phyloP scores from a whole-genome alignment of 2,329 filamentous ascomycete genomes.

The Teratosphaeria pseudoeucalypti region DNA sequence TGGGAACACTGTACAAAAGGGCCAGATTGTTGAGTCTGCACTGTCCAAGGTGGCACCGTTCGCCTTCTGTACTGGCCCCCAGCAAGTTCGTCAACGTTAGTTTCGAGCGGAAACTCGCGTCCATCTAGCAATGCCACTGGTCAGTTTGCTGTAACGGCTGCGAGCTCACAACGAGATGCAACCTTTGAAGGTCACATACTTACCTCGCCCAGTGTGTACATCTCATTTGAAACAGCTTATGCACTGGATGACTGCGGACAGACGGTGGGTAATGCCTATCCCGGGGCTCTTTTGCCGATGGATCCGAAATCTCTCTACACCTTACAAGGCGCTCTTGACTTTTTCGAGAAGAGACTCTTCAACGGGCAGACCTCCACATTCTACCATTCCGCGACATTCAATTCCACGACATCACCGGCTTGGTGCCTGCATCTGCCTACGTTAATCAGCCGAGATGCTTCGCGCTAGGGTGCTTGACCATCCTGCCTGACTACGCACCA shows the following conservation, averaged over 20 bases:
- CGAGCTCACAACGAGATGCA: not conserved
- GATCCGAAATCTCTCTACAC: not conserved
- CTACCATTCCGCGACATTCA: not conserved
- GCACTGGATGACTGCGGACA: slow-evolving; percentile 8
- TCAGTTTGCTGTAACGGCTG: not conserved
- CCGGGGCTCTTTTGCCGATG: slow-evolving; percentile 7
- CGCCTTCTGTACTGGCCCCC: slow-evolving; percentile 10
- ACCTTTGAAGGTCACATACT: slow-evolving; percentile 5
- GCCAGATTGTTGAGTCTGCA: slow-evolving; percentile 5
- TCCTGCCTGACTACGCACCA: not conserved
- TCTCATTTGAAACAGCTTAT: slow-evolving; percentile 13
- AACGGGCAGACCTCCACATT: not conserved
- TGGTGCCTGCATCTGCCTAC: not conserved
- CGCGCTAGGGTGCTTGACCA: not conserved
- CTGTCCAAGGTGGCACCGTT: slow-evolving; percentile 10
- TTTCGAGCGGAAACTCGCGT: not conserved
- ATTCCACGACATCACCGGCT: not conserved
- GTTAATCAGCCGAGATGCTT: not conserved
- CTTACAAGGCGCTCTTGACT: not conserved
- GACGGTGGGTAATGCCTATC: slow-evolving; percentile 8
- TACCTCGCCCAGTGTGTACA: slow-evolving; percentile 14
- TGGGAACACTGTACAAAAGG: not conserved
- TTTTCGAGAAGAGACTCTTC: not conserved
- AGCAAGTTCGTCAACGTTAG: not conserved
- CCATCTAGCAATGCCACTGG: not conserved